Evolutionary conservation across 176 grass and related monocot genomes (phyloP).

Genomic region (Aechmea fasciata): DNA sequence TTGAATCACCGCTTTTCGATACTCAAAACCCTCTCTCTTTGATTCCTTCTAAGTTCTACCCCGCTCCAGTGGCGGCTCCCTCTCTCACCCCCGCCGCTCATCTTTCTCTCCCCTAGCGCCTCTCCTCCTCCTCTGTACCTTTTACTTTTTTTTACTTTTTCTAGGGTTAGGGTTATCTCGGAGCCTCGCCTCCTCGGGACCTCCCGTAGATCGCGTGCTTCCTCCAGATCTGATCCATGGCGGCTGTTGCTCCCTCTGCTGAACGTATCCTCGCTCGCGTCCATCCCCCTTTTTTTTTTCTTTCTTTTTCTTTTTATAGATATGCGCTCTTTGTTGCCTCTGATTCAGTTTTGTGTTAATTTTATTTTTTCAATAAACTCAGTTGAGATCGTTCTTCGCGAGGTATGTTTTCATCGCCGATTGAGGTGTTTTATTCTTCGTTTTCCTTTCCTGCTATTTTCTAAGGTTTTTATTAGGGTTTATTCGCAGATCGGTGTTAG

Average conservation of each 20-base stretch:
- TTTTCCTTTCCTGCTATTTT: neutral
- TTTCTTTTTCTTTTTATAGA: neutral
- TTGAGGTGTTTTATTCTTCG: neutral
- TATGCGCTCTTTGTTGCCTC: conserved; percentile 7
- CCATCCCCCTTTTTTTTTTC: neutral
- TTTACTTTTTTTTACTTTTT: neutral
- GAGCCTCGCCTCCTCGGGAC: conserved; percentile 14
- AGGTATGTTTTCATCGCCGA: neutral
- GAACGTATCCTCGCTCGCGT: conserved; percentile 76
- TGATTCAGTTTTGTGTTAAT: neutral
- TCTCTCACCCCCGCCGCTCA: conserved; percentile 2
- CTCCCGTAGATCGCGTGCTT: conserved; percentile 23
- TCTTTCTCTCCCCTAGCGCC: conserved; percentile 41
- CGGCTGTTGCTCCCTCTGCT: conserved; percentile 46
- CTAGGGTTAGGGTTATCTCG: conserved; percentile 13
- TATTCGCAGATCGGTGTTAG: neutral
- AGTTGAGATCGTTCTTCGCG: neutral
- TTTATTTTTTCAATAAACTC: neutral
- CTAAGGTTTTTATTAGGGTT: neutral
- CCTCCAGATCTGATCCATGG: conserved; percentile 29
- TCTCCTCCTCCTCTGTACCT: conserved; percentile 24
- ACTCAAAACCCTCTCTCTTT: conserved; percentile 35
- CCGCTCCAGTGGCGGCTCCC: conserved; percentile 54
- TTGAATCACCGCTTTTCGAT: conserved; percentile 63
- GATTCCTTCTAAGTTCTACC: conserved; percentile 10